Conservation (phyloP, 768 basidiomycete genomes). For the Trichaptum fuscoviolaceum region DNA sequence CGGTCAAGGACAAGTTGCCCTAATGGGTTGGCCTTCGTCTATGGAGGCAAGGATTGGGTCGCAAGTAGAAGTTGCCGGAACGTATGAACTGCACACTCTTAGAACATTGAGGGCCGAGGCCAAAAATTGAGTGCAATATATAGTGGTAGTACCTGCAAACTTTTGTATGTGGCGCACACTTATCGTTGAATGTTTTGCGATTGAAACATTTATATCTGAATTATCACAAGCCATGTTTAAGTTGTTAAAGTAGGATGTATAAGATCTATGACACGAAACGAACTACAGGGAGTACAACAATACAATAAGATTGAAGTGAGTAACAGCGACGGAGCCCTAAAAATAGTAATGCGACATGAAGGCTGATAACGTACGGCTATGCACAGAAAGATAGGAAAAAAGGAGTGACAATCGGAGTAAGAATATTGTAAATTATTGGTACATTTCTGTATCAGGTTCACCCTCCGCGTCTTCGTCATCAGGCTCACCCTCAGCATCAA, state of each 20-base stretch:
- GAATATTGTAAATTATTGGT: slow-evolving; percentile 1
- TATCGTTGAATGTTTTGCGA: background rate
- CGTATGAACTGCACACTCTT: background rate
- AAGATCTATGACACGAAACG: background rate
- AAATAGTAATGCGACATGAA: background rate
- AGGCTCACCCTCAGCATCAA: slow-evolving; percentile 34
- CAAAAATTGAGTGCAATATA: no score
- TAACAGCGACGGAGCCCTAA: background rate
- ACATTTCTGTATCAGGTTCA: slow-evolving; percentile 12
- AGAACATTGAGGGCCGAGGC: background rate
- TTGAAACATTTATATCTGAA: no score
- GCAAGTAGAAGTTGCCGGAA: background rate
- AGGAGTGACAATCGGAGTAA: background rate
- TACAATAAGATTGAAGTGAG: background rate
- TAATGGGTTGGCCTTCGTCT: background rate
- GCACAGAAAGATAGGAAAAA: background rate
- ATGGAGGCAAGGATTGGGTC: background rate
- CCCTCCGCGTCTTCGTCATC: slow-evolving; percentile 18
- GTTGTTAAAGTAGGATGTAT: background rate
- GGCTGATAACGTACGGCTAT: background rate
- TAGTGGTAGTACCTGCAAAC: no score
- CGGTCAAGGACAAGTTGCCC: background rate
- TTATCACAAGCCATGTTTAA: no score
- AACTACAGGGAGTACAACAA: background rate
- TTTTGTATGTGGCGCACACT: background rate